Conservation (phyloP, 805 yeast genomes). For the Starmerella lactis-condensi region DNA sequence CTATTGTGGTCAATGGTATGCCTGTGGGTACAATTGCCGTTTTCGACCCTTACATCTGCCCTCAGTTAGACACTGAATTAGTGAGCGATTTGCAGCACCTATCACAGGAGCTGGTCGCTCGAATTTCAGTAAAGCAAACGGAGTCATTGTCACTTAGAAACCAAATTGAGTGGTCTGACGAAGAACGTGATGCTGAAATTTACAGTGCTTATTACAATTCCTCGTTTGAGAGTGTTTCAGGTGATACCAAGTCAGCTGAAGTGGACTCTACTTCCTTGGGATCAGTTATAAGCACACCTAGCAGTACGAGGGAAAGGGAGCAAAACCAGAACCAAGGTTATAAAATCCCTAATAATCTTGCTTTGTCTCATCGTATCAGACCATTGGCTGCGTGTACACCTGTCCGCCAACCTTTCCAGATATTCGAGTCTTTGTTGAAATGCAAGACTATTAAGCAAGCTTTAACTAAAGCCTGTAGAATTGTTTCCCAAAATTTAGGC, state of each 20-base stretch:
- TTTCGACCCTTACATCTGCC: slow-evolving; percentile 28
- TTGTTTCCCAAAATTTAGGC: slow-evolving; percentile 16
- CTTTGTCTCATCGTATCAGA: neutral
- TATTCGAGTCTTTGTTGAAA: slow-evolving; percentile 15
- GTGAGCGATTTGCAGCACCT: slow-evolving; percentile 7
- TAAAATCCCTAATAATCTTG: neutral
- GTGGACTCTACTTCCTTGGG: neutral
- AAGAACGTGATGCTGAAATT: neutral
- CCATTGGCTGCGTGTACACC: slow-evolving; percentile 3
- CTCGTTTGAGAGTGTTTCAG: neutral
- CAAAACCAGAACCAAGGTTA: too few relatives aligned
- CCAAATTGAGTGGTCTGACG: slow-evolving; percentile 7
- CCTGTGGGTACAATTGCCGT: slow-evolving; percentile 42
- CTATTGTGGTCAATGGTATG: slow-evolving; percentile 28
- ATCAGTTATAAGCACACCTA: too few relatives aligned
- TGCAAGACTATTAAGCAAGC: slow-evolving; percentile 16
- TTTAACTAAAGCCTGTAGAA: slow-evolving; percentile 16
- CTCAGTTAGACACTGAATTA: slow-evolving; percentile 8
- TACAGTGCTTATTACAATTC: neutral
- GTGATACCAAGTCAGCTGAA: neutral
- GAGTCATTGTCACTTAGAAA: neutral
- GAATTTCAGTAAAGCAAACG: slow-evolving; percentile 2
- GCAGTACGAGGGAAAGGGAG: neutral
- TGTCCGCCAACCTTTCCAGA: slow-evolving; percentile 17
- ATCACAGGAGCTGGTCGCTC: slow-evolving; percentile 6